Evolutionary conservation across 2,329 filamentous ascomycete species (phyloP).

Genomic region (Sarocladium brachiariae): DNA sequence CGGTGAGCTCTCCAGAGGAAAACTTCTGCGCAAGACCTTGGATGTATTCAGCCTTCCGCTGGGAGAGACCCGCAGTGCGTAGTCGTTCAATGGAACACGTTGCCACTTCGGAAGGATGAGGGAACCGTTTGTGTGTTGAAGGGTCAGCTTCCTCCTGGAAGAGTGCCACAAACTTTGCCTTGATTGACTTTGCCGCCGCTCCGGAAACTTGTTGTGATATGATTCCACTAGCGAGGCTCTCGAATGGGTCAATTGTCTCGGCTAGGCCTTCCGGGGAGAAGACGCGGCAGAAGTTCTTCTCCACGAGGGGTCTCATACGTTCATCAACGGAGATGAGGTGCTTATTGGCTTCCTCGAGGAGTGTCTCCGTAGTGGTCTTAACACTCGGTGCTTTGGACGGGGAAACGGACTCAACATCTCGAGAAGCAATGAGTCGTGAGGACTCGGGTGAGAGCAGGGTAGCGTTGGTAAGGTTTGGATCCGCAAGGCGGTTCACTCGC

Average conservation of each 20-base stretch:
- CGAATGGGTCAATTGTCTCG: conserved; percentile 83
- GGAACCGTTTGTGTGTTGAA: conserved; percentile 45
- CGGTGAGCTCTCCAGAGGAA: conserved; percentile 63
- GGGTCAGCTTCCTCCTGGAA: conserved; percentile 39
- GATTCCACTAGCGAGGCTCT: conserved; percentile 74
- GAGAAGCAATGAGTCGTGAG: conserved; percentile 52
- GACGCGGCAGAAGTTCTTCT: conserved; percentile 66
- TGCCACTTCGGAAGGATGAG: conserved; percentile 67
- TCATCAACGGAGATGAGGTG: conserved; percentile 69
- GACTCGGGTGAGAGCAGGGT: conserved; percentile 65
- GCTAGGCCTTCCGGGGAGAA: conserved; percentile 79
- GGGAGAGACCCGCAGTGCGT: conserved; percentile 80
- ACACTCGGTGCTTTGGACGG: conserved; percentile 33
- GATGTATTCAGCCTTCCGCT: conserved; percentile 94
- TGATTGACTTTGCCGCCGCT: conserved; percentile 83
- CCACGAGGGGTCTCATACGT: conserved; percentile 64
- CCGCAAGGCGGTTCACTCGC: conserved; percentile 48
- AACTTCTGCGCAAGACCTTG: conserved; percentile 82
- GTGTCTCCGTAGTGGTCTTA: conserved; percentile 52
- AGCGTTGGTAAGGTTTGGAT: conserved; percentile 61
- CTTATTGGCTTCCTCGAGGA: conserved; percentile 68
- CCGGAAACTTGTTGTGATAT: conserved; percentile 96
- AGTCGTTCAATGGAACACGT: conserved; percentile 57
- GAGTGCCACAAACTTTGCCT: conserved; percentile 71
- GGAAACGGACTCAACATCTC: conserved; percentile 36